These are phyloP conservation scores for Lojkania enalia DNA, from an alignment of 2,329 filamentous ascomycete genomes.

Conservation along the genomic window DNA sequence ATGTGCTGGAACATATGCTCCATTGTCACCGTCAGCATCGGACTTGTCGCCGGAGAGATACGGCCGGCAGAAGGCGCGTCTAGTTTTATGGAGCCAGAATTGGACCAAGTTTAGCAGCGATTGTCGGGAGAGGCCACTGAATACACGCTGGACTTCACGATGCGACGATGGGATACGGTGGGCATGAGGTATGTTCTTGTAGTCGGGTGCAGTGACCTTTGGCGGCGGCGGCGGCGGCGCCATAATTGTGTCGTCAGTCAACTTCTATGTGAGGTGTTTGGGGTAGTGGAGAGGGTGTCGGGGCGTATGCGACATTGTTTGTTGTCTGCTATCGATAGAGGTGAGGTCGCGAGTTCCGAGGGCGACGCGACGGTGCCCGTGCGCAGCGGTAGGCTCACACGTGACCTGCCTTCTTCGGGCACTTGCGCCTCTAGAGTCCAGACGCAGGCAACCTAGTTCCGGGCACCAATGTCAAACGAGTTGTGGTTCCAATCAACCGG, in stretches of 20 bases:
- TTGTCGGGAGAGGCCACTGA: constrained; percentile 71
- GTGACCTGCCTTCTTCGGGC: too few relatives aligned
- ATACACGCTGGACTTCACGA: constrained; percentile 64
- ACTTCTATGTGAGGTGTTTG: too few relatives aligned
- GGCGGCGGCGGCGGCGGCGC: constrained; percentile 22
- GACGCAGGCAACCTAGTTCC: too few relatives aligned
- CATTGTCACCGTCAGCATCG: constrained; percentile 61
- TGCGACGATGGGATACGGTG: constrained; percentile 69
- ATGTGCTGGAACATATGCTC: constrained; percentile 69
- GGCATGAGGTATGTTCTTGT: constrained; percentile 70
- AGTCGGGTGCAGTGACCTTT: constrained; percentile 68
- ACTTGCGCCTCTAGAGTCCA: too few relatives aligned
- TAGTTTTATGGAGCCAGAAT: constrained; percentile 74
- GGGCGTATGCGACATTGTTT: too few relatives aligned
- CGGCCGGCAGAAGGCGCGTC: constrained; percentile 63
- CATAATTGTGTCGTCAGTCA: too few relatives aligned
- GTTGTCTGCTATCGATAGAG: constrained; percentile 12
- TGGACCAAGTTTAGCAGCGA: constrained; percentile 73
- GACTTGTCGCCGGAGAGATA: constrained; percentile 52
- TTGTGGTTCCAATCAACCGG: too few relatives aligned
- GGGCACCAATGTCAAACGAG: too few relatives aligned
- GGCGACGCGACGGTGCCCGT: too few relatives aligned
- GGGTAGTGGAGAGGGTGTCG: too few relatives aligned
- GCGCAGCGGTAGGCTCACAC: too few relatives aligned
- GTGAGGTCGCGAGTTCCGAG: background rate